phyloP scores from a whole-genome alignment of 2,329 filamentous ascomycete species.

The Aphanoascus verrucosus region DNA sequence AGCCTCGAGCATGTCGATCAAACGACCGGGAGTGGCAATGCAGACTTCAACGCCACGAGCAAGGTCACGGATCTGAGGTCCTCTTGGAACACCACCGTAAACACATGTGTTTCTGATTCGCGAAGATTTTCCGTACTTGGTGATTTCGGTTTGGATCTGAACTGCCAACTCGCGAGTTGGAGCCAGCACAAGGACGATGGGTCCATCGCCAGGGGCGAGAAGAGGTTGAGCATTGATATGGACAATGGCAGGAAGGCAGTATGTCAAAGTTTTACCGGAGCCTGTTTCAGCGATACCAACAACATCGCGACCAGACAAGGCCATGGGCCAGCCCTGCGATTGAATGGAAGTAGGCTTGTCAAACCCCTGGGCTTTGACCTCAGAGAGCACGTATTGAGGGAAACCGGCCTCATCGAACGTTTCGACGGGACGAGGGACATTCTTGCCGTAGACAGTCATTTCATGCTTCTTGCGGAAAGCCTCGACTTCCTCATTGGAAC shows the following conservation, averaged over 20 bases:
- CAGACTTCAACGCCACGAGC: constrained; percentile 93
- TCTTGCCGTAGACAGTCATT: constrained; percentile 67
- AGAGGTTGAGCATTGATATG: constrained; percentile 99
- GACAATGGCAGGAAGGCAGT: constrained; percentile 94
- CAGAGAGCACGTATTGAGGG: constrained; percentile 91
- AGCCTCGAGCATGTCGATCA: constrained; percentile 97
- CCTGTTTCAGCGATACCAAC: constrained; percentile 99
- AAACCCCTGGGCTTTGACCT: constrained; percentile 97
- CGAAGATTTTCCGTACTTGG: constrained; percentile 95
- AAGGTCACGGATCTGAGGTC: constrained; percentile 90
- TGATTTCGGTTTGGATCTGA: constrained; percentile 97
- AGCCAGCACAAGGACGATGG: constrained; percentile 90
- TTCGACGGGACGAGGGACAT: constrained; percentile 88
- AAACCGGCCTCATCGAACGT: constrained; percentile 97
- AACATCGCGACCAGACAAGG: constrained; percentile 91
- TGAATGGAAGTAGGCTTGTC: constrained; percentile 89
- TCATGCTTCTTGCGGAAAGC: constrained; percentile 76
- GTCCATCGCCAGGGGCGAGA: constrained; percentile 85
- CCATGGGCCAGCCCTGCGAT: constrained; percentile 98
- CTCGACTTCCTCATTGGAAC: constrained; percentile 69
- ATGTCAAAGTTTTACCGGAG: constrained; percentile 97
- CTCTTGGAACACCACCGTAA: constrained; percentile 97
- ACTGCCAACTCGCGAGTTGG: constrained; percentile 96
- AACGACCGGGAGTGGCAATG: constrained; percentile 93
- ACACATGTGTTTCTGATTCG: constrained; percentile 98